A percentile compares a stretch with the other conserved stretches of the same genome.
Conservation (phyloP, 108 stramenopile genomes). For the Nannochloropsis gaditana region DNA sequence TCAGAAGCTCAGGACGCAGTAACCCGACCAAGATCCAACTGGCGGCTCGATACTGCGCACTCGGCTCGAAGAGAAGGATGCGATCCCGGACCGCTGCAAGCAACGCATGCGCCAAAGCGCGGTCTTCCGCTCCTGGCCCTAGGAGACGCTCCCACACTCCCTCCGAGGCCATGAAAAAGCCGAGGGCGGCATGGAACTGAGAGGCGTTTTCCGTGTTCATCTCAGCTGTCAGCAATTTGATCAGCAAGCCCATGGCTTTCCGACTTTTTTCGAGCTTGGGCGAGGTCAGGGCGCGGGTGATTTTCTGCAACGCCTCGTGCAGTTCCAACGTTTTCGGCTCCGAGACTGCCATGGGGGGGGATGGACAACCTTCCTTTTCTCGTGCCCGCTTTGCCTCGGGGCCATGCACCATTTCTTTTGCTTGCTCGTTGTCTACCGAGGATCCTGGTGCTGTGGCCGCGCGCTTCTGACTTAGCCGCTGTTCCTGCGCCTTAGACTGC, state of each 20-base stretch:
- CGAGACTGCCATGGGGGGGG: background rate
- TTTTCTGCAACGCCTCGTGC: background rate
- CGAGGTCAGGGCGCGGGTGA: constrained; percentile 16
- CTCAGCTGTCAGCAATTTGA: background rate
- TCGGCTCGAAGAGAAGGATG: background rate
- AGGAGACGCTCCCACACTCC: background rate
- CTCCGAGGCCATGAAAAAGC: background rate
- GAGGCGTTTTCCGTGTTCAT: background rate
- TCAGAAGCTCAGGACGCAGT: background rate
- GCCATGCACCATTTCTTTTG: background rate
- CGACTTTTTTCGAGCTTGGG: constrained; percentile 9
- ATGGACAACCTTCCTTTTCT: background rate
- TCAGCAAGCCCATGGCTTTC: constrained; percentile 7
- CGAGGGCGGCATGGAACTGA: background rate
- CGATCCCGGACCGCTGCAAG: background rate
- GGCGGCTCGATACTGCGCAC: background rate
- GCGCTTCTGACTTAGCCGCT: background rate
- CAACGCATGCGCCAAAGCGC: background rate
- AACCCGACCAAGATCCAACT: background rate
- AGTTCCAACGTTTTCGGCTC: background rate
- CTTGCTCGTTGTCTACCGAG: background rate
- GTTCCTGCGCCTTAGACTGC: background rate
- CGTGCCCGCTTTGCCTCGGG: background rate
- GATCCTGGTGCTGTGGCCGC: too few species aligned
- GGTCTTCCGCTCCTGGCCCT: background rate